These are phyloP conservation scores for Eurotiales sp. DNA, from an alignment of 2,329 filamentous ascomycete genomes.

Conservation along the genomic window DNA sequence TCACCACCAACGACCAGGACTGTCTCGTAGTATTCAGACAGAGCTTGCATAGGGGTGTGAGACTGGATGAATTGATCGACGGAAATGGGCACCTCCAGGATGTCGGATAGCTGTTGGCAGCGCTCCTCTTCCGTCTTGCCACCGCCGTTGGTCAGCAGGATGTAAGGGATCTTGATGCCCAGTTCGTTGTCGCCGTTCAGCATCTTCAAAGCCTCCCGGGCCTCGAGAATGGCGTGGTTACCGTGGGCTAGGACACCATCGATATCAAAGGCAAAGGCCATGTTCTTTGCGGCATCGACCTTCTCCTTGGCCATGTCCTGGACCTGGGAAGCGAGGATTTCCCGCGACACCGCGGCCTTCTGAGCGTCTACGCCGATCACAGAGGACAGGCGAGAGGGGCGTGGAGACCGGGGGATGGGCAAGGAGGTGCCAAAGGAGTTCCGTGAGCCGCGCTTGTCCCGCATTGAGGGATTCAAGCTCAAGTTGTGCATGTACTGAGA, in stretches of 20 bases:
- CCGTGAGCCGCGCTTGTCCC: constrained; percentile 63
- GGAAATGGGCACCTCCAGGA: constrained; percentile 61
- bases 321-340: constrained; percentile 66
- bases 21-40: constrained; percentile 72
- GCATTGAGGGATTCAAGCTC: constrained; percentile 64
- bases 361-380: constrained; percentile 48
- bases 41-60: constrained; percentile 71
- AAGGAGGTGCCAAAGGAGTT: constrained; percentile 73
- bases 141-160: constrained; percentile 71
- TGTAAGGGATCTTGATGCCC: constrained; percentile 72
- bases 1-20: constrained; percentile 73
- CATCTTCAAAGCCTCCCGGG: constrained; percentile 63
- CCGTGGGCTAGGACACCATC: constrained; percentile 73
- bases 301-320: constrained; percentile 65
- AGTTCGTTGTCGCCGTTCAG: constrained; percentile 73
- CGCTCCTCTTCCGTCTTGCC: constrained; percentile 66
- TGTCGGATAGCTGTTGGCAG: constrained; percentile 63
- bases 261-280: constrained; percentile 70
- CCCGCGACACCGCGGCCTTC: constrained; percentile 59
- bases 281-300: constrained; percentile 68
- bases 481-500: constrained; percentile 69
- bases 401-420: constrained; percentile 68
- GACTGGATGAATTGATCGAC: constrained; percentile 75
- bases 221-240: constrained; percentile 66
- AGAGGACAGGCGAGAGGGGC: constrained; percentile 64